Percentiles rank a stretch among this genome's conserved stretches.
Evolutionary conservation across 192 early-diverging fungal species (phyloP).

Genomic region (Kickxella alabastrina): DNA sequence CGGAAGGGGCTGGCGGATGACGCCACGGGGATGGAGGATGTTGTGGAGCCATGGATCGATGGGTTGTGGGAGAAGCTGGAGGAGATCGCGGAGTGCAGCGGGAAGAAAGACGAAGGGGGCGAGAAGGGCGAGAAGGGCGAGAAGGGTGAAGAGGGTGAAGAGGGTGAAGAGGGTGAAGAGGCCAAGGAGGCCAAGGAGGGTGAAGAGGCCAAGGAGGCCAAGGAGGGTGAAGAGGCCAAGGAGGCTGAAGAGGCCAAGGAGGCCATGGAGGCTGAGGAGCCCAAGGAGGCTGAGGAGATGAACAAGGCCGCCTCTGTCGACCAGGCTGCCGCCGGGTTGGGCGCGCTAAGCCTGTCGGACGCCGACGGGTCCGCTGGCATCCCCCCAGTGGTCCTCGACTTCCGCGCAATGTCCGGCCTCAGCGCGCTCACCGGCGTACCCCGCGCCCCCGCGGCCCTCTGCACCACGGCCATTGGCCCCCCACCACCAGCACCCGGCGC

Average conservation of each 20-base stretch:
- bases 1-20: conserved; percentile 84
- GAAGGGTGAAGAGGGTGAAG: not conserved
- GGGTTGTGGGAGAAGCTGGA: conserved; percentile 73
- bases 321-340: not conserved
- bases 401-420: conserved; percentile 22
- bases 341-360: too few species aligned
- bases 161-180: not conserved
- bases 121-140: conserved; percentile 1
- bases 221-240: conserved; percentile 52
- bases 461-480: conserved; percentile 4
- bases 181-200: not conserved
- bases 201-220: not conserved
- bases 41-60: conserved; percentile 90
- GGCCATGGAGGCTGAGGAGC: not conserved
- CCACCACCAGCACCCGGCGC: not conserved
- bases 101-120: not conserved
- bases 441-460: conserved; percentile 18
- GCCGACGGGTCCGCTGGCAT: too few species aligned
- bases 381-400: conserved; percentile 45
- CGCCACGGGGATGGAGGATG: conserved; percentile 85
- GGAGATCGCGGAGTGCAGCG: conserved; percentile 18
- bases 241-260: not conserved
- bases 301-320: not conserved
- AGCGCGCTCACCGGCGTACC: conserved; percentile 39
- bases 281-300: not conserved